Evolutionary conservation across 2,329 filamentous ascomycete genomes (phyloP), one percentile per base, ranked within the genome.

Genomic region (Ceratocystis alfenasii): DNA sequence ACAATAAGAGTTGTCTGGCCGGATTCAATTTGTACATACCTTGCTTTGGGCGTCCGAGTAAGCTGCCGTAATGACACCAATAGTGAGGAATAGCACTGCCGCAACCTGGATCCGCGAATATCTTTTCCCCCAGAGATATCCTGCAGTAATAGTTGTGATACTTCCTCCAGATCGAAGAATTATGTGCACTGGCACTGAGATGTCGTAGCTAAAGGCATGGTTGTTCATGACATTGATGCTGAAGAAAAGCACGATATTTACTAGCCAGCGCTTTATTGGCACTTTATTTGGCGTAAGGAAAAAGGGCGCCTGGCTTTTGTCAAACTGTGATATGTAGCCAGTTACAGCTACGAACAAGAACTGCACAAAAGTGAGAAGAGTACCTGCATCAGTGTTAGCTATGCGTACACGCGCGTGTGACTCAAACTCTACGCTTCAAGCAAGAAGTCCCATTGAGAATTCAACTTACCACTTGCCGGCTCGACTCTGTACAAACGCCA

Each of bases 221-320:
- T 99, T 99, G 77, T 99, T 99, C 73, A 99, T 78, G 67, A 97
- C 85, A 72, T 97, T 99, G 76, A 99, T 94, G 69, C 83, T 83
- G 74, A 95, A 94, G 76, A 97, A 97, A 70, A 96, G 83, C 3
- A 88, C 78, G 53, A 96, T 96, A 73, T 95, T 96, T 72, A 93
- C 80, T 62, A 89, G 73, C 92, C 94, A 97, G 73, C 90, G 88
- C 61, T 81, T 81, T 65, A 97, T 79, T 0, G 94, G 94, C 3
- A 97, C 90, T 63, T 84, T 85, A 70, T 92, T 91, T 20, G 83
- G 83, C 66, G 83, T 84, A 57, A 97, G 75, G 72, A 89, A 93
- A 69, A 90, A 83, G 0, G 87, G 86, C 7, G 83, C 83, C 65
- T 83, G 82, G 3, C 79, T 82, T 66, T 77, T 76, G 70, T 90